phyloP scores from a whole-genome alignment of 495 filamentous ascomycete genomes.

The Penicillium soppii region DNA sequence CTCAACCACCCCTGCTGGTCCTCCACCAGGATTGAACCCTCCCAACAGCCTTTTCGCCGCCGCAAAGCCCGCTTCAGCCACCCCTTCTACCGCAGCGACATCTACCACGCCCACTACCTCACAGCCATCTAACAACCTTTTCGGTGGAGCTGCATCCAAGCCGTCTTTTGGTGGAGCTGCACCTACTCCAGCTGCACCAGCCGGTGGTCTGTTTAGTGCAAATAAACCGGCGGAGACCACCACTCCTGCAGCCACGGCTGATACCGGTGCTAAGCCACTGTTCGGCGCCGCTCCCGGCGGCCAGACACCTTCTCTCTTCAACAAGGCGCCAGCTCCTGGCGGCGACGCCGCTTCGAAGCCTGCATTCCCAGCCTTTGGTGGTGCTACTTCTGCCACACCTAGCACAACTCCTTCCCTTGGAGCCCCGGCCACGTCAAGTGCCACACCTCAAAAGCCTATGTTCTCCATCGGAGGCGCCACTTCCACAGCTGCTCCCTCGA shows the following conservation, averaged over 20 bases:
- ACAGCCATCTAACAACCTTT: slow-evolving; percentile 34
- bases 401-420: slow-evolving; percentile 23
- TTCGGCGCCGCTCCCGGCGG: slow-evolving; percentile 27
- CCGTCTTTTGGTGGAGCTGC: slow-evolving; percentile 14
- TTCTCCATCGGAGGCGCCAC: slow-evolving; percentile 38
- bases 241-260: slow-evolving; percentile 32
- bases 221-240: slow-evolving; percentile 42
- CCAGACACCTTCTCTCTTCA: slow-evolving; percentile 33
- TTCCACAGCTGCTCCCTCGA: slow-evolving; percentile 36
- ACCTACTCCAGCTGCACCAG: slow-evolving; percentile 23
- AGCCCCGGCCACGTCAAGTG: slow-evolving; percentile 32
- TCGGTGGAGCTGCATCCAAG: too few relatives aligned
- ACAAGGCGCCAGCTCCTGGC: slow-evolving; percentile 33
- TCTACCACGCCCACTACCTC: slow-evolving; percentile 30
- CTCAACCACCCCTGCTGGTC: slow-evolving; percentile 65
- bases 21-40: slow-evolving; percentile 50
- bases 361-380: slow-evolving; percentile 28
- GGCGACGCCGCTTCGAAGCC: slow-evolving; percentile 30
- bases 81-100: slow-evolving; percentile 22
- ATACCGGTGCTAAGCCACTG: slow-evolving; percentile 23
- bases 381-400: slow-evolving; percentile 20
- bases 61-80: slow-evolving; percentile 23
- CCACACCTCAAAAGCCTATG: slow-evolving; percentile 41
- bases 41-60: slow-evolving; percentile 32
- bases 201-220: slow-evolving; percentile 41